Evolutionary conservation across 2,329 filamentous ascomycete species (phyloP).

Genomic region (Pseudophaeomoniella oleicola): DNA sequence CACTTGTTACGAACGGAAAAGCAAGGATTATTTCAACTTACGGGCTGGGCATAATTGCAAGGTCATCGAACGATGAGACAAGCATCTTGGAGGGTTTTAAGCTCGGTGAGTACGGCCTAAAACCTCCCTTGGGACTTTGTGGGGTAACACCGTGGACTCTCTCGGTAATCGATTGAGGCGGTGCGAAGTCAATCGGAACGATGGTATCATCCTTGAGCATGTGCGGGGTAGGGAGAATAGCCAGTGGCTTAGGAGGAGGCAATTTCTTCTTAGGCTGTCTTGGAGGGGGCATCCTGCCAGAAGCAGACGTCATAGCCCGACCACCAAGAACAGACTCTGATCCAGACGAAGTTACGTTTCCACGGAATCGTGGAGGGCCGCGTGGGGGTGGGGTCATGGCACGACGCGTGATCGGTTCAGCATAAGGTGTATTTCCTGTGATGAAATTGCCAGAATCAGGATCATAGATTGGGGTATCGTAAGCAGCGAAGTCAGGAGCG

Average conservation of each 20-base stretch:
- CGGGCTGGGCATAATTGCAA: conserved; percentile 76
- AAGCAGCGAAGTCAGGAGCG: conserved; percentile 51
- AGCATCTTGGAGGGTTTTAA: conserved; percentile 66
- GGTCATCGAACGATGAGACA: conserved; percentile 72
- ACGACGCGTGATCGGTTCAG: conserved; percentile 70
- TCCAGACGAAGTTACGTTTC: conserved; percentile 2
- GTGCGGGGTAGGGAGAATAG: conserved; percentile 68
- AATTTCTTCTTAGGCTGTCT: conserved; percentile 40
- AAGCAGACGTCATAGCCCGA: conserved; percentile 48
- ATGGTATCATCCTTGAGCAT: conserved; percentile 73
- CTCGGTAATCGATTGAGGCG: conserved; percentile 53
- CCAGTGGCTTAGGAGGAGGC: conserved; percentile 60
- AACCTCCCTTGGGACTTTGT: conserved; percentile 42
- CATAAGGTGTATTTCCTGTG: conserved; percentile 46
- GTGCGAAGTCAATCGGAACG: conserved; percentile 68
- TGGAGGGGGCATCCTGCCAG: conserved; percentile 28
- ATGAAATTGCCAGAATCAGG: conserved; percentile 53
- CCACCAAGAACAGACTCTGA: conserved; percentile 15
- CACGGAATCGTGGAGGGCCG: conserved; percentile 42
- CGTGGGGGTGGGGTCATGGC: conserved; percentile 90
- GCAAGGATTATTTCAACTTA: conserved; percentile 38
- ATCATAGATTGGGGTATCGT: conserved; percentile 44
- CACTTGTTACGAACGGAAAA: not conserved
- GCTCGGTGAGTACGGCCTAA: conserved; percentile 57
- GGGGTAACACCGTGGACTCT: conserved; percentile 50